These are phyloP conservation scores for Lizonia empirigonia DNA, from an alignment of 2,329 filamentous ascomycete genomes.

Conservation along the genomic window DNA sequence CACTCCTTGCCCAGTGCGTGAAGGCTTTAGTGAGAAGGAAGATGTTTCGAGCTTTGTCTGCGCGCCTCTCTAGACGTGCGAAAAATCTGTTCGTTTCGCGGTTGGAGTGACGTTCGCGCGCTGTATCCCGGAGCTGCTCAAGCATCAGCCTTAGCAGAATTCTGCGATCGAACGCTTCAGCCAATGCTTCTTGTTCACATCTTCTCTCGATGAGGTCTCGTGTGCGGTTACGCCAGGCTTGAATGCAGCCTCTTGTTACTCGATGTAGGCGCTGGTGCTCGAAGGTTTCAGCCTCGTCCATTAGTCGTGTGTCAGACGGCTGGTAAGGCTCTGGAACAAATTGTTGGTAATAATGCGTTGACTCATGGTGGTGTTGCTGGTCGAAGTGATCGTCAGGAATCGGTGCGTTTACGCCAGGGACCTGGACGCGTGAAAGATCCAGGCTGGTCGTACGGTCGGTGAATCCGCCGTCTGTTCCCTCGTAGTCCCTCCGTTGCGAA, in stretches of 20 bases:
- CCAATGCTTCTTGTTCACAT: slow-evolving; percentile 34
- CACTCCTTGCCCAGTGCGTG: slow-evolving; percentile 70
- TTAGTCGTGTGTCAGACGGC: slow-evolving; percentile 57
- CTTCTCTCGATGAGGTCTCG: slow-evolving; percentile 33
- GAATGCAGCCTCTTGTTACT: slow-evolving; percentile 42
- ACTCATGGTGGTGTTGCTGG: slow-evolving; percentile 10
- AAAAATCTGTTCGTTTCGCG: slow-evolving; percentile 60
- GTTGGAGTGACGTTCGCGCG: slow-evolving; percentile 47
- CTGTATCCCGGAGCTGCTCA: slow-evolving; percentile 45
- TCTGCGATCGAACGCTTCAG: slow-evolving; percentile 57
- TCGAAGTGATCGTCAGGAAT: slow-evolving; percentile 28
- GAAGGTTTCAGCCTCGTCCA: slow-evolving; percentile 56
- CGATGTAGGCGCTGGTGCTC: slow-evolving; percentile 39
- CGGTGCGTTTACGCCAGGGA: slow-evolving; percentile 46
- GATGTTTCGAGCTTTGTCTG: slow-evolving; percentile 67
- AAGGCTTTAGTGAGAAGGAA: slow-evolving; percentile 69
- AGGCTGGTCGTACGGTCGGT: slow-evolving; percentile 39
- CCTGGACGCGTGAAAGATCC: slow-evolving; percentile 38
- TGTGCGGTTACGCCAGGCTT: slow-evolving; percentile 56
- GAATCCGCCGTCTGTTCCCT: slow-evolving; percentile 37
- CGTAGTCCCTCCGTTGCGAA: slow-evolving; percentile 25
- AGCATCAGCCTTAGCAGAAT: slow-evolving; percentile 61
- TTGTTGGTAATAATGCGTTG: slow-evolving; percentile 21
- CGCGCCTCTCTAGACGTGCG: slow-evolving; percentile 62
- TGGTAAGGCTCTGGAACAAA: slow-evolving; percentile 51